Percentiles rank a stretch among this genome's conserved stretches.
Evolutionary conservation across 164 flowering plant species (phyloP).

Genomic region (Akebia trifoliata): DNA sequence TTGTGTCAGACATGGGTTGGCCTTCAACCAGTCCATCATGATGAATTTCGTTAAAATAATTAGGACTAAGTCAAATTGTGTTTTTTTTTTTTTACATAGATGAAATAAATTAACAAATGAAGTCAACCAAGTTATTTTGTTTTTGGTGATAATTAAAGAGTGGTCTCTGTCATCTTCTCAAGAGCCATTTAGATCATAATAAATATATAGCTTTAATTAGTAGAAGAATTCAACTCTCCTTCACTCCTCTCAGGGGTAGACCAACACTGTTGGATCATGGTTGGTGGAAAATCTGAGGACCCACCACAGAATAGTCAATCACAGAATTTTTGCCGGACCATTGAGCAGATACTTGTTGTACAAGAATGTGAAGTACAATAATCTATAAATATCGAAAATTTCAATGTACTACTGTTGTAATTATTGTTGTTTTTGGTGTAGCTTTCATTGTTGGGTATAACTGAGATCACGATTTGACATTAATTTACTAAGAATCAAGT

Average conservation of each 20-base stretch:
- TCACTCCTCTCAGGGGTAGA: too few relatives aligned
- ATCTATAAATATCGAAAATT: neutral
- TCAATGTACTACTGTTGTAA: neutral
- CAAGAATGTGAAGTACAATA: constrained; percentile 4
- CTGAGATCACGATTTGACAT: constrained; percentile 1
- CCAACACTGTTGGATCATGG: too few relatives aligned
- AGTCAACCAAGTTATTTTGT: neutral
- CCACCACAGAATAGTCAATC: too few relatives aligned
- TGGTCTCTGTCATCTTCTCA: neutral
- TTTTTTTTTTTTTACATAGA: too few relatives aligned
- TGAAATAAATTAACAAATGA: neutral
- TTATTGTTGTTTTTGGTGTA: neutral
- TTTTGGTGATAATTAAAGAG: neutral
- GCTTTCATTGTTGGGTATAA: constrained; percentile 5
- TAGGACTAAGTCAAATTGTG: too few relatives aligned
- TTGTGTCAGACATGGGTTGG: too few relatives aligned
- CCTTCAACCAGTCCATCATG: too few relatives aligned
- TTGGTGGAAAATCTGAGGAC: too few relatives aligned
- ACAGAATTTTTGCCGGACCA: neutral
- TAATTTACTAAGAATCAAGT: neutral
- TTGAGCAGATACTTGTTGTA: neutral
- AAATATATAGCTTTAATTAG: neutral
- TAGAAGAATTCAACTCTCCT: neutral
- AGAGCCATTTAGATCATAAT: neutral
- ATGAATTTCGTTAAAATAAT: too few relatives aligned